A percentile compares a stretch with the other conserved stretches of the same genome.
These are phyloP conservation scores for Neopestalotiopsis rosae DNA, from an alignment of 2,329 filamentous ascomycete genomes.

Conservation along the genomic window DNA sequence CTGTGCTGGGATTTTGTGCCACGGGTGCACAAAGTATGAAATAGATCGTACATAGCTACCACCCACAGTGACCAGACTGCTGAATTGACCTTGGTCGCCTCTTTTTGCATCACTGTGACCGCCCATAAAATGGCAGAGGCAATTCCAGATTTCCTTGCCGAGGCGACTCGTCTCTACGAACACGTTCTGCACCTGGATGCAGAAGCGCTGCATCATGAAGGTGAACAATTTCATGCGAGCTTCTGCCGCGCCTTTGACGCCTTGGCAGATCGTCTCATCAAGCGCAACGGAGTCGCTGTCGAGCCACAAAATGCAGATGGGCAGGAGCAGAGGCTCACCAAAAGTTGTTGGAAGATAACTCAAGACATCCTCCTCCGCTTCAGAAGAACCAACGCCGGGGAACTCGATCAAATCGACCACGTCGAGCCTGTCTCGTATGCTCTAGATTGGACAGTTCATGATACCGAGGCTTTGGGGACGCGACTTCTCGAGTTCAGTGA, in stretches of 20 bases:
- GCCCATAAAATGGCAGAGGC: not conserved
- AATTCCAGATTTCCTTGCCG: not conserved
- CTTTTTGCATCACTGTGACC: constrained; percentile 1
- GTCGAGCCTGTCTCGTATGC: not conserved
- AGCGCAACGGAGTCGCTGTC: not conserved
- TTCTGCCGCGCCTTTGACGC: not conserved
- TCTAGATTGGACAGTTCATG: not conserved
- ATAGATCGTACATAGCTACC: not conserved
- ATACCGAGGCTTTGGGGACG: not conserved
- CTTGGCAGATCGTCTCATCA: not conserved
- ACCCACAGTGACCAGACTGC: not conserved
- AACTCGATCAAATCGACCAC: too few species aligned
- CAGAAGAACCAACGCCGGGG: not conserved
- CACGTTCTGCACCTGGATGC: not conserved
- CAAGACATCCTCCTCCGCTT: constrained; percentile 14
- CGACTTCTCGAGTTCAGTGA: not conserved
- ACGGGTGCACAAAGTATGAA: not conserved
- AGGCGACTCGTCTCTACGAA: not conserved
- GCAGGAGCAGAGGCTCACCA: not conserved
- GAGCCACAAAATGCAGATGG: not conserved
- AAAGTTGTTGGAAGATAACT: constrained; percentile 10
- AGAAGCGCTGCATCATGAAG: too few species aligned
- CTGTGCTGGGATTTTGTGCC: not conserved
- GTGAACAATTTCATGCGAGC: not conserved
- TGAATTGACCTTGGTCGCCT: constrained; percentile 2